Evolutionary conservation across 331 rosid genomes (phyloP), one percentile per base, ranked within the genome.

Genomic region (Quercus lobata): DNA sequence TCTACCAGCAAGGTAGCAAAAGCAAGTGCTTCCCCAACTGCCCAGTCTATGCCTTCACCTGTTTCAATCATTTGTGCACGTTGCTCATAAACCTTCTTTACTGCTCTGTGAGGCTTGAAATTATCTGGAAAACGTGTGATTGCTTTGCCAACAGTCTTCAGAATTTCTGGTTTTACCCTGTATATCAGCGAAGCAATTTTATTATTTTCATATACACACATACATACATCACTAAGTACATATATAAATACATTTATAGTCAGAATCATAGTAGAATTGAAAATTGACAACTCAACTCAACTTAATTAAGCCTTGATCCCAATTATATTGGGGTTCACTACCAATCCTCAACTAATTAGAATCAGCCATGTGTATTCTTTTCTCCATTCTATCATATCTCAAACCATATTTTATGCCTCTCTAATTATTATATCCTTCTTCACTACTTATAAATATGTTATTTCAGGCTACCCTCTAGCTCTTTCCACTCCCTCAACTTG

Each of bases 21-120:
- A 69, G 98, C 99, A 84, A 96, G 99, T 79, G 98, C 94, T 87
- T 96, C 98, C 3, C 87, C 99, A 78, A 87, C 84, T 68, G 98
- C 99, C 98, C 99, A 96, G 83, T 93, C 99, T 79, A 96, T 90
- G 77, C 96, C 99, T 85, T 91, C 97, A 65, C 97, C 99, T 2
- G 93, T 90, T 84, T 91, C 97, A 79, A 93, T 89, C 99, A 96
- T 96, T 84, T 93, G 93, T 32, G 91, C 91, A 72, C 99, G 95
- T 30, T 80, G 90, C 1, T 89, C 98, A 57, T 96, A 96, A 79
- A 91, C 87, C 86, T 88, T 96, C 88, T 93, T 96, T 75, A 96
- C 99, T 63, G 88, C 96, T 84, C 88, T 91, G 73, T 93, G 99
- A 56, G 97, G 97, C 78, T 91, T 90, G 83, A 96, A 91, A 81